Evolutionary conservation across 306 rosid genomes (phyloP), one percentile per base, ranked within the genome.

Genomic region (Crotalaria pallida): DNA sequence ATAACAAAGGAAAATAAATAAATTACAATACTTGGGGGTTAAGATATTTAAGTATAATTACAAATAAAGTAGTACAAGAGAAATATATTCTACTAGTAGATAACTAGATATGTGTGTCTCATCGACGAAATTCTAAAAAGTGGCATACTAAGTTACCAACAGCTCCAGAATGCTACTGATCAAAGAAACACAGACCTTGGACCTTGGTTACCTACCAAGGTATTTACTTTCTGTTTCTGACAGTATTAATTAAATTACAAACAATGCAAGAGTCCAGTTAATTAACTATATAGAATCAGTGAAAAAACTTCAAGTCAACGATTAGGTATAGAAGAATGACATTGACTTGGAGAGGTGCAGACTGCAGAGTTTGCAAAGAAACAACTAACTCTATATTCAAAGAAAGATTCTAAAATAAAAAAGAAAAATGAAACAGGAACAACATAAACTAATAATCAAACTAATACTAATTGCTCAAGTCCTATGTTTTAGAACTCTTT

Each of bases 1-100:
- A n/a, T n/a, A n/a, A n/a, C n/a, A n/a, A 64, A 27, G 53, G 72
- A 57, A 45, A 76, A 53, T 40, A 74, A 27, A 21, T 33, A 56
- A 12, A 7, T 18, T 1, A 8, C 26, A 58, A 65, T 2, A 34
- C 58, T 40, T 71, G 33, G 21, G 60, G 62, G 59, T 49, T 49
- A 38, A 31, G 23, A 40, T 19, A 60, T 60, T 23, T 2, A 38
- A 38, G 44, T 7, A 4, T 38, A 38, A 38, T 38, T 38, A 53
- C 45, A 74, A 33, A 21, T 33, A 62, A 13, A 10, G 34, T 4
- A 10, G 34, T 4, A 11, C 29, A 59, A 59, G 1, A 36, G 59
- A 62, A 67, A 45, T 31, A 58, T 13, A 11, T 17, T 50, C 26
- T 38, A 24, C 26, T 38, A 24, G 17, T 11, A 26, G 0, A 41